Conservation (phyloP, 148 eudicot genomes). For the Rhododendron griersonianum region DNA sequence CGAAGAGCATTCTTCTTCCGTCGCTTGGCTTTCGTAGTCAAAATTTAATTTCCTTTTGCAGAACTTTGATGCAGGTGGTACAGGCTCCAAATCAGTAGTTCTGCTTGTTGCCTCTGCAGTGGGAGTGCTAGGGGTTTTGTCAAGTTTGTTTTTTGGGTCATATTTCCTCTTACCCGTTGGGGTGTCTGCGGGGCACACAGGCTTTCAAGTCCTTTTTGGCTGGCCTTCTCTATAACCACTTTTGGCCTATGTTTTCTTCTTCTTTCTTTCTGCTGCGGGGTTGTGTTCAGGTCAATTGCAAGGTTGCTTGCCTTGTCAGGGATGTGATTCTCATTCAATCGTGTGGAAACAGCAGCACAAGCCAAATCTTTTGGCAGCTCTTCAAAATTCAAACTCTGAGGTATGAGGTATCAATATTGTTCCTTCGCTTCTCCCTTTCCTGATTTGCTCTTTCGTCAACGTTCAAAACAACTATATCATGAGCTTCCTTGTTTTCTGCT, state of each 20-base stretch:
- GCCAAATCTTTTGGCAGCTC: conserved; percentile 14
- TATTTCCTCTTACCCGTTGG: conserved; percentile 49
- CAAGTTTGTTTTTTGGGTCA: conserved; percentile 41
- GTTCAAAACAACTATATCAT: conserved; percentile 11
- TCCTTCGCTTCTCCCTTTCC: conserved; percentile 22
- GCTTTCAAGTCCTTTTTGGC: conserved; percentile 39
- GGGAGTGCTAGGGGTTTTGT: conserved; percentile 32
- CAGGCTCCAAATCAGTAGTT: conserved; percentile 15
- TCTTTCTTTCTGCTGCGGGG: conserved; percentile 61
- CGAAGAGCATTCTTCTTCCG: conserved; percentile 26
- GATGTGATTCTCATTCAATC: conserved; percentile 43
- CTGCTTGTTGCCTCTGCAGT: conserved; percentile 20
- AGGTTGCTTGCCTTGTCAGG: conserved; percentile 45
- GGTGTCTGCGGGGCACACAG: conserved; percentile 25
- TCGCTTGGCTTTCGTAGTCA: conserved; percentile 38
- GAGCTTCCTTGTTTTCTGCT: conserved; percentile 18
- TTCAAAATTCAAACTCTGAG: conserved; percentile 24
- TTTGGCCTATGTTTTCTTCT: conserved; percentile 84
- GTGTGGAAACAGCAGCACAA: conserved; percentile 21
- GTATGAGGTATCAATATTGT: conserved; percentile 15
- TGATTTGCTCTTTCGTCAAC: conserved; percentile 19
- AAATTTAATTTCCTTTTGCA: conserved; percentile 64
- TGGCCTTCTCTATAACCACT: conserved; percentile 62
- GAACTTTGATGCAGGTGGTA: conserved; percentile 24
- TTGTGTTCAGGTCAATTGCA: conserved; percentile 46